Conservation (phyloP, 2,329 filamentous ascomycete species). For the Teratosphaeria destructans region DNA sequence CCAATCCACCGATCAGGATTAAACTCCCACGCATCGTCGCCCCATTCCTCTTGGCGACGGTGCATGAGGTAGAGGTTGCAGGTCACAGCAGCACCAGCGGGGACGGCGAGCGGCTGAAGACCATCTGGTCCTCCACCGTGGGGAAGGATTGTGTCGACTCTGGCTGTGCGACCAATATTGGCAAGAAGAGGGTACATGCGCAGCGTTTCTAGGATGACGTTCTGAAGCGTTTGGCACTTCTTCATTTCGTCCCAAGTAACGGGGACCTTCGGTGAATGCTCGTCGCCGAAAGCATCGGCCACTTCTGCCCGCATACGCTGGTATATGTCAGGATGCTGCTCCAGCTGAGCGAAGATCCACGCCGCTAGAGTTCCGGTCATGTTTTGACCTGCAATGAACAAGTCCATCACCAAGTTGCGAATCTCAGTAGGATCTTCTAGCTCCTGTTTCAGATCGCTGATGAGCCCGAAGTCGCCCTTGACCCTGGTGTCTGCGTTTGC, state of each 20-base stretch:
- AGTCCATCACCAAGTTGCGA: slow-evolving; percentile 34
- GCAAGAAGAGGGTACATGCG: slow-evolving; percentile 38
- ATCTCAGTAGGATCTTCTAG: slow-evolving; percentile 31
- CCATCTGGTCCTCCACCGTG: slow-evolving; percentile 34
- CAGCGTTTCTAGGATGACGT: slow-evolving; percentile 28
- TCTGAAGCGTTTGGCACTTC: slow-evolving; percentile 32
- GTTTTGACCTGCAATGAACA: slow-evolving; percentile 45
- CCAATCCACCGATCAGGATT: slow-evolving; percentile 24
- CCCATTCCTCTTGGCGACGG: slow-evolving; percentile 36
- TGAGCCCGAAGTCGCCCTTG: slow-evolving; percentile 29
- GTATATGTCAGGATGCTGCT: slow-evolving; percentile 16
- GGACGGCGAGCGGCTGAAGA: slow-evolving; percentile 31
- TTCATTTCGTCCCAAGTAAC: slow-evolving; percentile 14
- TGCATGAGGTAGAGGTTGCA: slow-evolving; percentile 41
- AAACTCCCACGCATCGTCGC: slow-evolving; percentile 38
- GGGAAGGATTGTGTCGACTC: slow-evolving; percentile 36
- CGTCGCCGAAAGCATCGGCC: slow-evolving; percentile 10
- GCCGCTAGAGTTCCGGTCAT: slow-evolving; percentile 44
- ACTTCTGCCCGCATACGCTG: slow-evolving; percentile 17
- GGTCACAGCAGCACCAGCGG: slow-evolving; percentile 29
- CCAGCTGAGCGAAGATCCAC: slow-evolving; percentile 25
- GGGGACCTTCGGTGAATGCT: slow-evolving; percentile 30
- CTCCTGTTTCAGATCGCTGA: slow-evolving; percentile 32
- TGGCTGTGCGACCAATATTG: slow-evolving; percentile 34
- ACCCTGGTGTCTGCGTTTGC: background rate